A percentile compares a stretch with the other conserved stretches of the same genome.
Conservation (phyloP, 2,329 filamentous ascomycete genomes). For the Fusarium robinianum region DNA sequence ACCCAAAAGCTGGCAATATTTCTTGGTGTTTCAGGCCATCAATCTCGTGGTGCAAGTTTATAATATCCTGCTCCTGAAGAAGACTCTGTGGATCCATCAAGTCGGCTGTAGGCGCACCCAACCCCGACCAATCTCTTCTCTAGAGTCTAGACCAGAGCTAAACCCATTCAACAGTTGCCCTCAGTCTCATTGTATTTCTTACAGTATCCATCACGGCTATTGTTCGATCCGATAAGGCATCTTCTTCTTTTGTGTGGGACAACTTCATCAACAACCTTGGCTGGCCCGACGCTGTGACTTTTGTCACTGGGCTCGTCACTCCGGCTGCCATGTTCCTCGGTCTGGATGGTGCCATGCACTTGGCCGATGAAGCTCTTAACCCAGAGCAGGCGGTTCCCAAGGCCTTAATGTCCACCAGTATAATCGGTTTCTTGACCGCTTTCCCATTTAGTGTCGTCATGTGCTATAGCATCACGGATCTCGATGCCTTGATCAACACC, state of each 20-base stretch:
- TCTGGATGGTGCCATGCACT: too few relatives aligned
- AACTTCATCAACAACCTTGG: conserved; percentile 38
- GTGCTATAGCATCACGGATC: too few relatives aligned
- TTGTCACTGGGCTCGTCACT: conserved; percentile 46
- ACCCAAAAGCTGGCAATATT: conserved; percentile 12
- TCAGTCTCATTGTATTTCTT: conserved; percentile 16
- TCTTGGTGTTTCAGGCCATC: conserved; percentile 14
- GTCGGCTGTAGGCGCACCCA: conserved; percentile 13
- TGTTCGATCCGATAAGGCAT: conserved; percentile 9
- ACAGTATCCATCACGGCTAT: conserved; percentile 16
- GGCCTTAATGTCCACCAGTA: too few relatives aligned
- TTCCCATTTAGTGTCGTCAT: too few relatives aligned
- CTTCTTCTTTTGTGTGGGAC: conserved; percentile 36
- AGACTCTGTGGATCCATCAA: conserved; percentile 15
- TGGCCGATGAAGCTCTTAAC: too few relatives aligned
- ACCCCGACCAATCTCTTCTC: neutral
- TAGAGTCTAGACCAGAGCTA: neutral
- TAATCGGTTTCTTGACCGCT: too few relatives aligned
- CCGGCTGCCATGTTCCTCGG: conserved; percentile 46
- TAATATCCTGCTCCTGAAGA: conserved; percentile 18
- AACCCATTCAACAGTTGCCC: conserved; percentile 1
- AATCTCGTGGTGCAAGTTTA: conserved; percentile 13
- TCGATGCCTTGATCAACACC: too few relatives aligned
- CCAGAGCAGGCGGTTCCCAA: too few relatives aligned
- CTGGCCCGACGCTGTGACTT: conserved; percentile 38